Percentiles rank a stretch among this genome's conserved stretches.
Conservation (phyloP, 768 basidiomycete species). For the Boletus tomentosulus region DNA sequence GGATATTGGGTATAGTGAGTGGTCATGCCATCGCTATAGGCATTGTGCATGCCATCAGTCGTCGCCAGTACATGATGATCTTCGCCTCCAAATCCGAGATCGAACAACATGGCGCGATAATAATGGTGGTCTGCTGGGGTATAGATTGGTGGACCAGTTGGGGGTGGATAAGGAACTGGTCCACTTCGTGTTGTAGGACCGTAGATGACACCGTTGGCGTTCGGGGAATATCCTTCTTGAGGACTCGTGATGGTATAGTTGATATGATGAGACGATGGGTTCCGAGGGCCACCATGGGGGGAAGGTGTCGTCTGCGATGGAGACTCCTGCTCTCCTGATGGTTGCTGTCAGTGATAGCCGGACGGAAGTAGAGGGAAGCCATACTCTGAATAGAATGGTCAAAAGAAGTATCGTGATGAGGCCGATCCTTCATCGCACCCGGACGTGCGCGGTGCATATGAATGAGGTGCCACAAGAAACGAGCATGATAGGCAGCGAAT, state of each 20-base stretch:
- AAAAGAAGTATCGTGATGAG: conserved; percentile 41
- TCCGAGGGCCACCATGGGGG: conserved; percentile 15
- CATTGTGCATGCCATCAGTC: conserved; percentile 24
- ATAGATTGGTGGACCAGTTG: conserved; percentile 33
- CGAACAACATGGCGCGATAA: conserved; percentile 71
- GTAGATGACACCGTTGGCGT: conserved; percentile 13
- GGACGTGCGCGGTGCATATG: conserved; percentile 54
- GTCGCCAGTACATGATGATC: conserved; percentile 23
- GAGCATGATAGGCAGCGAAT: conserved; percentile 71
- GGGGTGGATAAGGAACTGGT: conserved; percentile 18
- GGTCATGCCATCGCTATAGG: conserved; percentile 35
- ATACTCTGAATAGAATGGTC: conserved; percentile 58
- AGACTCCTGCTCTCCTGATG: conserved; percentile 18
- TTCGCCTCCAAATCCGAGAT: conserved; percentile 60
- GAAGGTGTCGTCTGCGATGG: conserved; percentile 24
- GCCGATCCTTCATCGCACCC: conserved; percentile 34
- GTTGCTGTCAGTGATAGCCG: conserved; percentile 7
- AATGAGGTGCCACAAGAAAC: conserved; percentile 71
- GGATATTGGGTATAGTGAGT: conserved; percentile 32
- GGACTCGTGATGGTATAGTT: conserved; percentile 16
- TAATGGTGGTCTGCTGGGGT: conserved; percentile 60
- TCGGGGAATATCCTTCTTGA: conserved; percentile 18
- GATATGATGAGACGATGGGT: conserved; percentile 6
- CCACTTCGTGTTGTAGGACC: conserved; percentile 11
- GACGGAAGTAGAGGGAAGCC: neutral